Percentiles rank a stretch among this genome's conserved stretches.
Evolutionary conservation across 257 asterid genomes (phyloP).

Genomic region (Gentiana dahurica): DNA sequence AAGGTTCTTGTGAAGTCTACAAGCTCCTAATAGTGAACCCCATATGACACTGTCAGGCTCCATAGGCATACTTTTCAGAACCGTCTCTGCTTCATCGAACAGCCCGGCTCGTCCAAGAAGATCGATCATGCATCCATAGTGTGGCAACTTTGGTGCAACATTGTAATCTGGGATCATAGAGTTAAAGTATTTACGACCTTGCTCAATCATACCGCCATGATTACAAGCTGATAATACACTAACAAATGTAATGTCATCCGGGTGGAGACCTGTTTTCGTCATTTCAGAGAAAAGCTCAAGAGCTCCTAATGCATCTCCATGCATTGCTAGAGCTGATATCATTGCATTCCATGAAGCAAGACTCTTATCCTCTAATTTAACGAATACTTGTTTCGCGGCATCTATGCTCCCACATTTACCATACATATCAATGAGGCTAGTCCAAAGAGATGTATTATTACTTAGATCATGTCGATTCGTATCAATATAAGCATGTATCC

Average conservation of each 20-base stretch:
- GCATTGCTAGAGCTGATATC: constrained; percentile 37
- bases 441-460: constrained; percentile 14
- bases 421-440: constrained; percentile 40
- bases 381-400: constrained; percentile 27
- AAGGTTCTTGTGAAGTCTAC: constrained; percentile 29
- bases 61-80: constrained; percentile 34
- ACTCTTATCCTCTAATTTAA: constrained; percentile 26
- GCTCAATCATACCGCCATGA: constrained; percentile 39
- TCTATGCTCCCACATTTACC: constrained; percentile 49
- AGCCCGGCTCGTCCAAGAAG: constrained; percentile 40
- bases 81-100: constrained; percentile 33
- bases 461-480: constrained; percentile 6
- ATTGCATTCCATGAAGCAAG: constrained; percentile 47
- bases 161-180: constrained; percentile 30
- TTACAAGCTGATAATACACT: constrained; percentile 43
- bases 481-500: constrained; percentile 25
- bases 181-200: constrained; percentile 27
- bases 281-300: constrained; percentile 24
- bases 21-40: constrained; percentile 46
- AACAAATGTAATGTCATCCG: constrained; percentile 39
- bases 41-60: constrained; percentile 39
- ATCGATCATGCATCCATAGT: constrained; percentile 54
- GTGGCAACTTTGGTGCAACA: constrained; percentile 37
- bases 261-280: constrained; percentile 28
- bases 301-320: constrained; percentile 31